Conservation (phyloP, 225 moss, liverwort and hornwort species). For the Rhytidiadelphus loreus region DNA sequence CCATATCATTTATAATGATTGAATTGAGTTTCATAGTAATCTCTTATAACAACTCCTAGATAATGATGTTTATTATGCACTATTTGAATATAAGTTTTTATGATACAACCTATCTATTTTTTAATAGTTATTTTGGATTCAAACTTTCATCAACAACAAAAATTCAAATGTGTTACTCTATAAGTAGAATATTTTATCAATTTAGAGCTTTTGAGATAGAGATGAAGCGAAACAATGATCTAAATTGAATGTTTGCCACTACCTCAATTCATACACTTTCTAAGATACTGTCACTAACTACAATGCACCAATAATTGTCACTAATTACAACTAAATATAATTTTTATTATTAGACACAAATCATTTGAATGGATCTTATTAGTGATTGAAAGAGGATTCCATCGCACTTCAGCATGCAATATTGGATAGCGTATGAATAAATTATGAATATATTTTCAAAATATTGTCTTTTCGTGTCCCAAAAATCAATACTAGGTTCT, state of each 20-base stretch:
- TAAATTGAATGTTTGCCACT: rapidly evolving
- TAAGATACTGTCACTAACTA: too few species aligned
- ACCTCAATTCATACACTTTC: not conserved
- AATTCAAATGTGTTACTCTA: not conserved
- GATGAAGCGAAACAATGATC: not conserved
- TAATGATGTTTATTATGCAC: not conserved
- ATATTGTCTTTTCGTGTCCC: not conserved
- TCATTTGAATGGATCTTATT: not conserved
- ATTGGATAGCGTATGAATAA: rapidly evolving
- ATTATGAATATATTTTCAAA: not conserved
- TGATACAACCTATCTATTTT: not conserved
- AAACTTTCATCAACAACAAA: not conserved
- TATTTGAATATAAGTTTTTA: not conserved
- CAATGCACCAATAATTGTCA: not conserved
- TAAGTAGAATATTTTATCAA: not conserved
- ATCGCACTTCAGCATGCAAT: not conserved
- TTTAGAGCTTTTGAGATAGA: not conserved
- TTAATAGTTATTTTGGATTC: not conserved
- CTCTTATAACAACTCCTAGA: not conserved
- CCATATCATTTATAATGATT: not conserved
- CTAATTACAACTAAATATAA: rapidly evolving
- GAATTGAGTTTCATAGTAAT: not conserved
- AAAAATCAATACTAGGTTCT: not conserved
- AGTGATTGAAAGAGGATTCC: rapidly evolving
- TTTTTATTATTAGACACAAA: rapidly evolving